Base-by-base conservation (phyloP, 192 early-diverging fungal genomes). In the Backusella mclennaniae region DNA sequence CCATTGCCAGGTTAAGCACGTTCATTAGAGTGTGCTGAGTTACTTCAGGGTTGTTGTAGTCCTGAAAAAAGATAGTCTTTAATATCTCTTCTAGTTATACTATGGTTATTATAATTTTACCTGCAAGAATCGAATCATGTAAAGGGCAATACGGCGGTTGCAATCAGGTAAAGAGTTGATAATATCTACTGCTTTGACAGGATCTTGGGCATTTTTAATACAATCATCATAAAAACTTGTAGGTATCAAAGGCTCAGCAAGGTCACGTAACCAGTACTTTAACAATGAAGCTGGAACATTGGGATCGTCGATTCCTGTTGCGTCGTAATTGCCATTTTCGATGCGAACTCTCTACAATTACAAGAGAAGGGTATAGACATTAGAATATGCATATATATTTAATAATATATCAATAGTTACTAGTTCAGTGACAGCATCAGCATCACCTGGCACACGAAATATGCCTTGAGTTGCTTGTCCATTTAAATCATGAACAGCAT, bases 361-460 rank as follows among this genome's bases (percentile, higher is more conserved):
- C 71, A 79, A 78, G 33, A 33, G 33, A 33, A 33, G 33, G 3
- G 33, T 33, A 33, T 33, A 29, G 46, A 67, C 38, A 44, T 36
- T 15, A 69, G 31, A 36, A 26, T 14, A 21, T 12, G 31, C 26
- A 26, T 33, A 6, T 35, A 23, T 77, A 6, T 35, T 23, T 31
- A 31, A 35, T 26, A 21, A 26, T 74, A 80, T 26, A 29, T 42
- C 15, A 67, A 66, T 42, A 73, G 86, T 77, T 83, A 86, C 85
- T 77, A 89, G 74, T 70, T 90, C 93, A 38, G 93, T 90, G 8
- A 99, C 95, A 31, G 86, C 85, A 66, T 97, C 96, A 38, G 89
- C 90, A 82, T 99, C 96, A 17, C 95, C 97, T 26, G 97, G 96
- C 15, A 99, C 95, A 72, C 97, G 92, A 83, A 99, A 99, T 73